phyloP scores from a whole-genome alignment of 2,329 filamentous ascomycete genomes.

The Cladosporium oxysporum region DNA sequence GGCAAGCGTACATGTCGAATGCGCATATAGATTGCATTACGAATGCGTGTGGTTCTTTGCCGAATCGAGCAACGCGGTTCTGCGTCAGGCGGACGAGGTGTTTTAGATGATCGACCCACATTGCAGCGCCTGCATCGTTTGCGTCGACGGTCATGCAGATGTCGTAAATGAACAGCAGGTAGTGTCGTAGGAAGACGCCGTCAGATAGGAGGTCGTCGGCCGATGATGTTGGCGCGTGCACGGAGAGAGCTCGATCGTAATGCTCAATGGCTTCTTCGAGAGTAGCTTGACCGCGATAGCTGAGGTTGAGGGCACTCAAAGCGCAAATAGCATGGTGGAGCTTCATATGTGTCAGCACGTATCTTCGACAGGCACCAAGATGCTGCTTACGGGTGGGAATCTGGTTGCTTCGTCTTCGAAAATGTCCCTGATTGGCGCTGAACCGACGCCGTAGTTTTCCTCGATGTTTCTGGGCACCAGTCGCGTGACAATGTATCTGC shows the following conservation, averaged over 20 bases:
- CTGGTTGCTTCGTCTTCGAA: slow-evolving; percentile 44
- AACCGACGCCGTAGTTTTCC: slow-evolving; percentile 8
- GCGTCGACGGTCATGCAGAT: slow-evolving; percentile 39
- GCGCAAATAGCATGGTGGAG: slow-evolving; percentile 61
- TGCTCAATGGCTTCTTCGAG: slow-evolving; percentile 55
- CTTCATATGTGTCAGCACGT: slow-evolving; percentile 35
- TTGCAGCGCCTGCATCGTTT: slow-evolving; percentile 44
- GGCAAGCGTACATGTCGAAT: slow-evolving; percentile 57
- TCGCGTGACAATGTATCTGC: slow-evolving; percentile 29
- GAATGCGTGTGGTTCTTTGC: slow-evolving; percentile 50
- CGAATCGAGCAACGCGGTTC: slow-evolving; percentile 31
- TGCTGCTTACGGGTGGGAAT: slow-evolving; percentile 52
- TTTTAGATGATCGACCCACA: slow-evolving; percentile 58
- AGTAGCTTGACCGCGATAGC: slow-evolving; percentile 46
- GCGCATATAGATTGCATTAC: slow-evolving; percentile 57
- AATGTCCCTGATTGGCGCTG: slow-evolving; percentile 29
- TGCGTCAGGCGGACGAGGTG: slow-evolving; percentile 42
- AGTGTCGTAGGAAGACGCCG: slow-evolving; percentile 59
- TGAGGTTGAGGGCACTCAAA: slow-evolving; percentile 56
- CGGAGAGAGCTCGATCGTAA: slow-evolving; percentile 54
- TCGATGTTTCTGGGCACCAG: slow-evolving; percentile 4
- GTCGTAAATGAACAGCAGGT: slow-evolving; percentile 59
- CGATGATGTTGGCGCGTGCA: slow-evolving; percentile 45
- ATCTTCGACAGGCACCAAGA: background rate
- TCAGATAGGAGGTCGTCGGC: slow-evolving; percentile 55